Conservation (phyloP, 352 stramenopile species). For the Globisporangium barbulae region DNA sequence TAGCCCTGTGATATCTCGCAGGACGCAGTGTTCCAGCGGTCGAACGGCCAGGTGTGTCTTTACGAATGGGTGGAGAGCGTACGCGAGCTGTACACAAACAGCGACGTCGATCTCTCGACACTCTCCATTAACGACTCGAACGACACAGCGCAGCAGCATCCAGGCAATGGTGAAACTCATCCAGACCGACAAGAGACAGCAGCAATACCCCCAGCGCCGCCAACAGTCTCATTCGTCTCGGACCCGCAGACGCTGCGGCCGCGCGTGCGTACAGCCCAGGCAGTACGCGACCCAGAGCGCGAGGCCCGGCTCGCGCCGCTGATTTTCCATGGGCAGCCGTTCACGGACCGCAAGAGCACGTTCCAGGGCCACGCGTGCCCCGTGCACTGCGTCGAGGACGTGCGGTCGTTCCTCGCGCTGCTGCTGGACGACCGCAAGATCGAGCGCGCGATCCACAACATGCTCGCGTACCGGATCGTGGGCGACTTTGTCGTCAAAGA, state of each 20-base stretch:
- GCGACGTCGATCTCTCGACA: slow-evolving; percentile 26
- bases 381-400: slow-evolving; percentile 64
- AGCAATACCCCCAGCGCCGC: background rate
- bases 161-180: slow-evolving; percentile 3
- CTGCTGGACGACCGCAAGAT: slow-evolving; percentile 83
- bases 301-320: slow-evolving; percentile 48
- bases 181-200: slow-evolving; percentile 10
- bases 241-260: slow-evolving; percentile 61
- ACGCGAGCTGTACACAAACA: slow-evolving; percentile 62
- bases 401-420: slow-evolving; percentile 73
- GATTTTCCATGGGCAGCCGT: slow-evolving; percentile 62
- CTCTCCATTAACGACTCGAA: slow-evolving; percentile 6
- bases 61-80: slow-evolving; percentile 88
- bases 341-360: slow-evolving; percentile 85
- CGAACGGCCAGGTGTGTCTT: slow-evolving; percentile 75
- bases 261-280: slow-evolving; percentile 57
- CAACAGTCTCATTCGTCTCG: slow-evolving; percentile 35
- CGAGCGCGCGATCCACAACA: slow-evolving; percentile 84
- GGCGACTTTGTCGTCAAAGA: slow-evolving; percentile 72
- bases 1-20: slow-evolving; percentile 8
- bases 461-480: slow-evolving; percentile 84
- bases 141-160: too few relatives aligned
- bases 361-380: slow-evolving; percentile 71
- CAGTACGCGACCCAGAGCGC: slow-evolving; percentile 50
- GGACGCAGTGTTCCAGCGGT: slow-evolving; percentile 64